Percentiles rank a stretch among this genome's conserved stretches.
Conservation (phyloP, 2,329 filamentous ascomycete species). For the Volutella citrinella region DNA sequence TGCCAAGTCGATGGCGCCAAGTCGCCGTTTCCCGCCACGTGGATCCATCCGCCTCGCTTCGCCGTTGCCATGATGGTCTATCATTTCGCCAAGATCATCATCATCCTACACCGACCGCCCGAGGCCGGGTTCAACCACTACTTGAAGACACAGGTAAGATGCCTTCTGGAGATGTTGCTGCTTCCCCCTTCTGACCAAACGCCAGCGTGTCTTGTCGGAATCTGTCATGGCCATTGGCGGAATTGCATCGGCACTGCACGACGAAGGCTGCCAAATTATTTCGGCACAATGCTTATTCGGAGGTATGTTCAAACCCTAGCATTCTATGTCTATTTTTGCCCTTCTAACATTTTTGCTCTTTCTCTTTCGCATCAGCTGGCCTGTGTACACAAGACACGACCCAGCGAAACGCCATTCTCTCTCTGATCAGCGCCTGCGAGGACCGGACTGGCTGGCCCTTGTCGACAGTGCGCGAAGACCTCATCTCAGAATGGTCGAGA, state of each 20-base stretch:
- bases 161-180: too few species aligned
- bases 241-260: slow-evolving; percentile 41
- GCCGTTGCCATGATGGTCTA: slow-evolving; percentile 50
- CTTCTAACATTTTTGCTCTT: too few species aligned
- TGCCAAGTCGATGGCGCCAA: slow-evolving; percentile 15
- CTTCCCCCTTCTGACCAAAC: too few species aligned
- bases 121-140: slow-evolving; percentile 28
- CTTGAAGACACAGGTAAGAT: slow-evolving; percentile 8
- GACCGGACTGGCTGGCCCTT: slow-evolving; percentile 37
- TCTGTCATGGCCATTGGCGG: slow-evolving; percentile 39
- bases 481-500: slow-evolving; percentile 28
- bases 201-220: slow-evolving; percentile 19
- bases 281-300: slow-evolving; percentile 42
- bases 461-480: slow-evolving; percentile 29
- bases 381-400: slow-evolving; percentile 36
- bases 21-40: slow-evolving; percentile 40
- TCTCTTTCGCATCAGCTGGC: too few species aligned
- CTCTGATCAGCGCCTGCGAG: slow-evolving; percentile 35
- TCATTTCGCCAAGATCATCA: slow-evolving; percentile 49
- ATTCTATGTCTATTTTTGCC: slow-evolving; percentile 1
- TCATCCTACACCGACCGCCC: slow-evolving; percentile 26
- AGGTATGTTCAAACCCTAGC: slow-evolving; percentile 3
- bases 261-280: slow-evolving; percentile 38
- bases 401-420: slow-evolving; percentile 34
- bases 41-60: slow-evolving; percentile 47